Base-by-base conservation (phyloP, 371 early-diverging fungal genomes). In the Dichotomocladium elegans region DNA sequence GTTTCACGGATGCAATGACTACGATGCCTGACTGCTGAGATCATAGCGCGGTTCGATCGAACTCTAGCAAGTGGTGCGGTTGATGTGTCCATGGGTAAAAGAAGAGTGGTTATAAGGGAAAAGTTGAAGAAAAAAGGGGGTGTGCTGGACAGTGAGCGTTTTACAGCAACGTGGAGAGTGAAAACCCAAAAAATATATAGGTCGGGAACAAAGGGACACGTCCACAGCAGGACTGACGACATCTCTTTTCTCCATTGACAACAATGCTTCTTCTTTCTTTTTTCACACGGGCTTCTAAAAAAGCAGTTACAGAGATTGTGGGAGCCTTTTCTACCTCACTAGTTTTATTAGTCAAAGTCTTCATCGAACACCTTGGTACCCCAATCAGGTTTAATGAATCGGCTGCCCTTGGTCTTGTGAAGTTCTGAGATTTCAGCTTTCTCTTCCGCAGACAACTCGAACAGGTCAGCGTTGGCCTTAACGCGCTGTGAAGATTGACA, bases 341-440 rank as follows among this genome's bases (percentile, higher is more conserved):
- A 28, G 45, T n/a, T 45, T 26, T 45, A 45, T 31, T 46, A 47
- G 31, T 58, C 58, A 50, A 64, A 59, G 12, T 63, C 64, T 44
- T 68, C 68, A 44, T 72, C 70, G 57, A 71, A 75, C 7, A 72
- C 72, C 41, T 60, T 61, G 30, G 66, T 61, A 30, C 75, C 75
- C 72, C 75, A 75, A 12, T 48, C 54, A 29, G 70, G 71, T 31
- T 28, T 42, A 35, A 67, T 53, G 31, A 71, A 64, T 27, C 75
- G 65, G 29, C 67, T 61, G 33, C 57, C 62, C 22, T 53, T 47
- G 2, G 60, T 67, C 47, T 61, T 64, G 15, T 66, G 65, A 21
- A 83, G 61, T 1, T 53, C 66, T 42, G 74, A 63, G 40, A 83
- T 65, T 25, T 53, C 60, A 14, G 59, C 30, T 28, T 75, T 59